Conservation (phyloP, 805 yeast species). For the Metschnikowia reukaufii region DNA sequence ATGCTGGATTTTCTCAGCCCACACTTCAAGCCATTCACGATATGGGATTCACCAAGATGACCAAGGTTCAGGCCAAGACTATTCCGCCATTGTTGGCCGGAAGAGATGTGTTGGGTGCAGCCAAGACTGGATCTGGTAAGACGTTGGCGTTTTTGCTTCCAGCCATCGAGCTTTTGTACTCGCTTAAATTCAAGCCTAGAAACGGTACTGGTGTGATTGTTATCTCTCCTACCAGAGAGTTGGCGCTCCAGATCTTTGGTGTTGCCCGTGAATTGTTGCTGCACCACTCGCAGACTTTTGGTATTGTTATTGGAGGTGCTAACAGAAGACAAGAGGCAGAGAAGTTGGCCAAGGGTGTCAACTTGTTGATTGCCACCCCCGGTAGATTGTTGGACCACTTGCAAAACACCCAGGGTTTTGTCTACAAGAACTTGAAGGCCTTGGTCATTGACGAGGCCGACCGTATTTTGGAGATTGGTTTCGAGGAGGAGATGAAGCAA, state of each 20-base stretch:
- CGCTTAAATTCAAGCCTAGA: constrained; percentile 92
- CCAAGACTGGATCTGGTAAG: constrained; percentile 98
- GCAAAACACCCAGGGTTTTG: constrained; percentile 92
- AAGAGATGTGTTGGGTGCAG: constrained; percentile 98
- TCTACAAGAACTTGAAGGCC: constrained; percentile 92
- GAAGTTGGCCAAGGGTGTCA: constrained; percentile 90
- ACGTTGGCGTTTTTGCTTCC: constrained; percentile 95
- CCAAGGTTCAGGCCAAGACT: constrained; percentile 91
- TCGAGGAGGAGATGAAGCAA: constrained; percentile 98
- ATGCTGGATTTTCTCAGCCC: constrained; percentile 68
- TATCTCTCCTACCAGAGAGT: constrained; percentile 95
- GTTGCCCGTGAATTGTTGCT: constrained; percentile 95
- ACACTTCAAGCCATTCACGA: constrained; percentile 77
- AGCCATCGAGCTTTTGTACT: constrained; percentile 87
- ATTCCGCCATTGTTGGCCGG: constrained; percentile 97
- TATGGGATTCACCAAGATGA: constrained; percentile 92
- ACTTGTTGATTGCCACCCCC: constrained; percentile 92
- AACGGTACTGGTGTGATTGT: constrained; percentile 97
- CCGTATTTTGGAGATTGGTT: constrained; percentile 94
- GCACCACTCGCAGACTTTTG: constrained; percentile 88
- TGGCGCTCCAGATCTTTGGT: constrained; percentile 96
- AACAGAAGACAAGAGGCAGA: constrained; percentile 97
- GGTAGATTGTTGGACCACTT: constrained; percentile 95
- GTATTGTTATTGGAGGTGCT: constrained; percentile 98
- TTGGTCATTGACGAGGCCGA: constrained; percentile 97